Evolutionary conservation across 2,329 filamentous ascomycete species (phyloP).

Genomic region (Cladophialophora immunda): DNA sequence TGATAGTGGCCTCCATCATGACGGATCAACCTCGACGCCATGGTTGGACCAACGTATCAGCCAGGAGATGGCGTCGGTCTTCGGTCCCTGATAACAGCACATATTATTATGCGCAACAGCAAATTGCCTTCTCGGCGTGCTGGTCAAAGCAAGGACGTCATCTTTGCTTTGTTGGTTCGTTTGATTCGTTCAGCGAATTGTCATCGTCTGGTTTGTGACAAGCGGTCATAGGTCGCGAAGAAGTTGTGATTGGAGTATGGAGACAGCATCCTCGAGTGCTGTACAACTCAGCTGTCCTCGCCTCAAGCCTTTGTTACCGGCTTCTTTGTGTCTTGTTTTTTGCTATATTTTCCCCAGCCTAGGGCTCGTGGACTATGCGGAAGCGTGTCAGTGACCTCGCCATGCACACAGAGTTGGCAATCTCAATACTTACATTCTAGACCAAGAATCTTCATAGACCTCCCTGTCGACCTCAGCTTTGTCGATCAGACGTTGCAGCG

Average conservation of each 20-base stretch:
- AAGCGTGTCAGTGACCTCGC: not conserved
- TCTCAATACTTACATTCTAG: not conserved
- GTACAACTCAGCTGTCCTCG: not conserved
- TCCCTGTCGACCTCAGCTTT: conserved; percentile 7
- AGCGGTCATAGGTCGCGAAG: not conserved
- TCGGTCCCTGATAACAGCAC: not conserved
- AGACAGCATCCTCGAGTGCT: not conserved
- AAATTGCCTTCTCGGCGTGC: not conserved
- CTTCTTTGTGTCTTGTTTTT: not conserved
- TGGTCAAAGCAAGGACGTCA: not conserved
- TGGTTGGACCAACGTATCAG: not conserved
- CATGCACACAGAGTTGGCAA: not conserved
- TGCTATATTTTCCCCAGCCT: not conserved
- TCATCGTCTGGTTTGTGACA: not conserved
- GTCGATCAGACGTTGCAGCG: conserved; percentile 16
- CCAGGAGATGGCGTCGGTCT: not conserved
- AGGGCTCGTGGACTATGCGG: not conserved
- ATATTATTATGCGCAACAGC: not conserved
- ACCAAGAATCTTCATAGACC: conserved; percentile 15
- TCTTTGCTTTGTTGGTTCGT: not conserved
- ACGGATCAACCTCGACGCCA: not conserved
- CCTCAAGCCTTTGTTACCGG: not conserved
- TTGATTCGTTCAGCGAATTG: not conserved
- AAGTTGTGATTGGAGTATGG: not conserved
- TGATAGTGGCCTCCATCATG: not conserved